Conservation (phyloP, 306 rosid genomes). For the Trifolium repens region DNA sequence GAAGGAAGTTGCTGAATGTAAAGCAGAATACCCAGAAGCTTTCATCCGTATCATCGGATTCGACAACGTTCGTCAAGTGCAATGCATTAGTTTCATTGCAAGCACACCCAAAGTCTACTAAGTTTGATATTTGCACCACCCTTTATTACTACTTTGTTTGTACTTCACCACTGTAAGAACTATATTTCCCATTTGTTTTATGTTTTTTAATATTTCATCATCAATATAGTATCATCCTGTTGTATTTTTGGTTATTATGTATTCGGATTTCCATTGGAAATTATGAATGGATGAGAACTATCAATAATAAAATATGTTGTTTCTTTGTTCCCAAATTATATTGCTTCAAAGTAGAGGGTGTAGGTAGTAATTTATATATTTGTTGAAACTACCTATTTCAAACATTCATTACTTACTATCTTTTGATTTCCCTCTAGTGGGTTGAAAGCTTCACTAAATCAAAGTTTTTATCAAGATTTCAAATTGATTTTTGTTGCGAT, state of each 20-base stretch:
- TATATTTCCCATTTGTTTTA: conserved; percentile 26
- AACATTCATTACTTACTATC: background rate
- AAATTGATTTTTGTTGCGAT: background rate
- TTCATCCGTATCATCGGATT: conserved; percentile 80
- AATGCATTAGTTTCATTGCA: conserved; percentile 90
- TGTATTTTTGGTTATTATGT: conserved; percentile 40
- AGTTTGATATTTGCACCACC: conserved; percentile 10
- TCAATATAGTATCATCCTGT: background rate
- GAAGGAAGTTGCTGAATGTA: conserved; percentile 55
- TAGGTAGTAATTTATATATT: no score
- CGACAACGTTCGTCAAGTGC: conserved; percentile 82
- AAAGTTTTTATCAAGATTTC: background rate
- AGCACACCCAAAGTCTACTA: conserved; percentile 53
- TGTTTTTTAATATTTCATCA: conserved; percentile 28
- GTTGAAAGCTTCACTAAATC: background rate
- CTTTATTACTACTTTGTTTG: conserved; percentile 34
- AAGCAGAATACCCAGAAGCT: conserved; percentile 49
- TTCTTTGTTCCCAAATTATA: conserved; percentile 20
- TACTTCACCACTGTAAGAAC: conserved; percentile 37
- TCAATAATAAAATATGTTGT: conserved; percentile 33
- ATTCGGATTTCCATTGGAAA: conserved; percentile 45
- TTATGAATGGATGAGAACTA: conserved; percentile 51
- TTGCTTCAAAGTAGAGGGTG: background rate
- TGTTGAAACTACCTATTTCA: no score
- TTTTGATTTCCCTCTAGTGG: conserved; percentile 7